Conservation (phyloP, 805 yeast species). For the Sugiyamaella chiloensis region DNA sequence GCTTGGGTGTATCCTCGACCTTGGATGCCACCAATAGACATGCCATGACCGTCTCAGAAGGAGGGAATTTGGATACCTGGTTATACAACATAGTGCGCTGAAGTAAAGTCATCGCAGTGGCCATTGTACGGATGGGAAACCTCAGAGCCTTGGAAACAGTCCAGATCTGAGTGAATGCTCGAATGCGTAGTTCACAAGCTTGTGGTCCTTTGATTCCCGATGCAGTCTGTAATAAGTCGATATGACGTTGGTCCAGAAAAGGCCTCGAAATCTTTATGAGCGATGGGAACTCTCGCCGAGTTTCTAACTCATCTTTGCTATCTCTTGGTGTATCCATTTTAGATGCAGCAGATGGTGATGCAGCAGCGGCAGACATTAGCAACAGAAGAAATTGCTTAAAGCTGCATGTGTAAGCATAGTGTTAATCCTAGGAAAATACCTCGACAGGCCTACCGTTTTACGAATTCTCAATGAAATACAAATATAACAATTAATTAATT, state of each 20-base stretch:
- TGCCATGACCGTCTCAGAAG: constrained; percentile 57
- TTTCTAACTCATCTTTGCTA: too few relatives aligned
- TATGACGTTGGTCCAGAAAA: constrained; percentile 52
- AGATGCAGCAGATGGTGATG: too few relatives aligned
- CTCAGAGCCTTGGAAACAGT: constrained; percentile 17
- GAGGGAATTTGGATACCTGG: constrained; percentile 16
- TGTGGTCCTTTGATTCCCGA: constrained; percentile 49
- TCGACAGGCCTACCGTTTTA: too few relatives aligned
- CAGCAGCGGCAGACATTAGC: too few relatives aligned
- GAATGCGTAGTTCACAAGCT: constrained; percentile 50
- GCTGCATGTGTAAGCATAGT: too few relatives aligned
- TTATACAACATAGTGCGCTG: constrained; percentile 71
- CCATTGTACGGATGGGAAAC: constrained; percentile 62
- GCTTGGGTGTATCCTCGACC: constrained; percentile 81
- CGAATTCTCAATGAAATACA: too few relatives aligned
- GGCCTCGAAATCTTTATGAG: constrained; percentile 48
- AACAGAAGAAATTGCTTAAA: too few relatives aligned
- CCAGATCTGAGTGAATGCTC: constrained; percentile 24
- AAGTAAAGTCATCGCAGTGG: constrained; percentile 66
- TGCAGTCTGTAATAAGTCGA: constrained; percentile 47
- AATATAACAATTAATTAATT: too few relatives aligned
- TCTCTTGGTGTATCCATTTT: too few relatives aligned
- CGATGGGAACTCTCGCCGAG: constrained; percentile 18
- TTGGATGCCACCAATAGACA: constrained; percentile 70
- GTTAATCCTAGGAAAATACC: too few relatives aligned